Evolutionary conservation across 202 grass and related monocot genomes (phyloP).

Genomic region (Carex arenaria): DNA sequence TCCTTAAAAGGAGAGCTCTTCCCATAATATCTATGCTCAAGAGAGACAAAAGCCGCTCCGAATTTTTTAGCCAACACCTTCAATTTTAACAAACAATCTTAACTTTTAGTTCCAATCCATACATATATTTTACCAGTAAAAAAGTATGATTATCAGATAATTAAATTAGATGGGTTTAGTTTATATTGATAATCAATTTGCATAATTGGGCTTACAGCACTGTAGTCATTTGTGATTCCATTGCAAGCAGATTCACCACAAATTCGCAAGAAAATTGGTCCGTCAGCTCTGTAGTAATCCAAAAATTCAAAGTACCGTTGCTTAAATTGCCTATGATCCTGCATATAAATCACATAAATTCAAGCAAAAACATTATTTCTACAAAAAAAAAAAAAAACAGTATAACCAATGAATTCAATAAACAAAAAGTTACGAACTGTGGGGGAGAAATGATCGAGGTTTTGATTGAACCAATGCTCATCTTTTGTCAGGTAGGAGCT

Average conservation of each 20-base stretch:
- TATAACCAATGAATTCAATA: background rate
- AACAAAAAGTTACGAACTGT: constrained; percentile 37
- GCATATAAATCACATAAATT: background rate
- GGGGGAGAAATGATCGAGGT: constrained; percentile 89
- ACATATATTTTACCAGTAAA: background rate
- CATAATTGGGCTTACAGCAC: constrained; percentile 49
- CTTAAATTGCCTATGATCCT: constrained; percentile 88
- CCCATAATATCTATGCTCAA: constrained; percentile 96
- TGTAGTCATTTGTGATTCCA: constrained; percentile 77
- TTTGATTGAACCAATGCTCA: constrained; percentile 78
- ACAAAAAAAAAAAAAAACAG: background rate
- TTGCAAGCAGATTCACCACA: constrained; percentile 81
- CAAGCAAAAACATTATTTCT: constrained; percentile 1
- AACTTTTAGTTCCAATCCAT: background rate
- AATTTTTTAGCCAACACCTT: constrained; percentile 98
- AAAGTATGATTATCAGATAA: background rate
- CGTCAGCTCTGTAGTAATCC: constrained; percentile 60
- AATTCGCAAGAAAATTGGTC: constrained; percentile 76
- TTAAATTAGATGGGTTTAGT: background rate
- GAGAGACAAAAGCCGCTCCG: constrained; percentile 81
- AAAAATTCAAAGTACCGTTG: constrained; percentile 84
- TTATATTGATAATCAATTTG: background rate
- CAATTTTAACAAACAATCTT: background rate
- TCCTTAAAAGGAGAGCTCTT: constrained; percentile 90
- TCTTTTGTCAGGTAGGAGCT: constrained; percentile 57